These are phyloP conservation scores for Knufia fluminis DNA, from an alignment of 2,329 filamentous ascomycete genomes.

Conservation along the genomic window DNA sequence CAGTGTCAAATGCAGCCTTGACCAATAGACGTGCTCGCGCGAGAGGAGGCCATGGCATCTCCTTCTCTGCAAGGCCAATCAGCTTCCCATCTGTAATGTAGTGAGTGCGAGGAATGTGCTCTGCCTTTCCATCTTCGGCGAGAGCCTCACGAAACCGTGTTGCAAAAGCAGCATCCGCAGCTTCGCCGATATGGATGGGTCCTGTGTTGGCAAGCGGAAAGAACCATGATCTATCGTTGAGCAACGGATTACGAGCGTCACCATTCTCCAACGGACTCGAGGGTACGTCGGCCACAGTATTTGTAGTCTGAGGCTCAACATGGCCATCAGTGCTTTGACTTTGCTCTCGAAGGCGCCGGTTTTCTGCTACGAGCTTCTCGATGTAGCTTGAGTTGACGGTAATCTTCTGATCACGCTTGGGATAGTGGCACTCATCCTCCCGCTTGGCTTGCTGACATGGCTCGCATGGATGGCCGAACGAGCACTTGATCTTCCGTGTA, in stretches of 20 bases:
- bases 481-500: constrained; percentile 40
- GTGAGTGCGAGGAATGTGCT: constrained; percentile 25
- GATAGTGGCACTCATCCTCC: constrained; percentile 33
- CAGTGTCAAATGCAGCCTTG: constrained; percentile 30
- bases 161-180: constrained; percentile 33
- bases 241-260: constrained; percentile 25
- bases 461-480: constrained; percentile 35
- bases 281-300: constrained; percentile 12
- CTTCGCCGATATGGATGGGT: constrained; percentile 32
- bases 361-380: constrained; percentile 25
- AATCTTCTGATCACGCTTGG: constrained; percentile 35
- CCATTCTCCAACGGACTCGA: constrained; percentile 10
- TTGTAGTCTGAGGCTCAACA: constrained; percentile 12
- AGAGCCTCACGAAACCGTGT: constrained; percentile 31
- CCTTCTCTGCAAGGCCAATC: constrained; percentile 24
- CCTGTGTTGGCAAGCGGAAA: constrained; percentile 15
- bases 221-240: constrained; percentile 30
- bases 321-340: background rate
- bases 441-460: constrained; percentile 33
- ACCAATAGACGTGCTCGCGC: constrained; percentile 31
- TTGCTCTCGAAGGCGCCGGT: constrained; percentile 1
- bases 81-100: constrained; percentile 2
- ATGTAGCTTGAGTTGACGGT: constrained; percentile 27
- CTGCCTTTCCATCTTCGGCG: constrained; percentile 25
- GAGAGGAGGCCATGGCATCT: constrained; percentile 29